Percentiles rank a stretch among this genome's conserved stretches.
Conservation (phyloP, 257 asterid species). For the Haberlea rhodopensis region DNA sequence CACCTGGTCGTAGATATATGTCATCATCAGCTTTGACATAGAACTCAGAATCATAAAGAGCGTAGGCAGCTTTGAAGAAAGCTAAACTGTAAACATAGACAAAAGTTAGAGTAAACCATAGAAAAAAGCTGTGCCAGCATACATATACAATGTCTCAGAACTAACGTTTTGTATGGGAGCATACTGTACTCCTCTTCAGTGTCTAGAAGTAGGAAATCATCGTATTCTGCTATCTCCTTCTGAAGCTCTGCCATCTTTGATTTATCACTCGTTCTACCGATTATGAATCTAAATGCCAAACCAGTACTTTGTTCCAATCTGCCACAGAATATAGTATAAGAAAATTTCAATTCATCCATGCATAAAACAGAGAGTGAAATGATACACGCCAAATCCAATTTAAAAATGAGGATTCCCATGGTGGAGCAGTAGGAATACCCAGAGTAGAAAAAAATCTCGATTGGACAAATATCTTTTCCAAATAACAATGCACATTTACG, state of each 20-base stretch:
- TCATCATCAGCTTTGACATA: conserved; percentile 98
- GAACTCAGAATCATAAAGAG: conserved; percentile 86
- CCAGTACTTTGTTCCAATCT: conserved; percentile 99
- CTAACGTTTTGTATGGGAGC: conserved; percentile 99
- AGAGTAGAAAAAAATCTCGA: not conserved
- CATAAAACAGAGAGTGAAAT: not conserved
- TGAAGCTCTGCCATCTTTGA: conserved; percentile 79
- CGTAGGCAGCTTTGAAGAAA: conserved; percentile 96
- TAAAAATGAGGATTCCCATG: not conserved
- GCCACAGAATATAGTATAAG: conserved; percentile 34
- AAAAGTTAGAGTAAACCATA: conserved; percentile 29
- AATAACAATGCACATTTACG: not conserved
- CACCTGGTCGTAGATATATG: conserved; percentile 94
- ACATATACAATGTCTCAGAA: conserved; percentile 30
- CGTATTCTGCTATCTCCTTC: conserved; percentile 76
- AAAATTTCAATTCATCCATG: not conserved
- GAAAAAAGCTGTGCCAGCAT: conserved; percentile 17
- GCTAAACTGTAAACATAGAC: conserved; percentile 61
- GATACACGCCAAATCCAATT: not conserved
- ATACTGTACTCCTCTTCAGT: conserved; percentile 97
- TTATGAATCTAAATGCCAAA: conserved; percentile 84
- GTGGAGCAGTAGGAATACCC: not conserved
- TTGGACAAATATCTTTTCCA: not conserved
- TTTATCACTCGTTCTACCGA: conserved; percentile 74
- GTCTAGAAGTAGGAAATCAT: conserved; percentile 89